A percentile compares a stretch with the other conserved stretches of the same genome.
These are phyloP conservation scores for Rhodotorula babjevae DNA, from an alignment of 768 basidiomycete genomes.

Conservation along the genomic window DNA sequence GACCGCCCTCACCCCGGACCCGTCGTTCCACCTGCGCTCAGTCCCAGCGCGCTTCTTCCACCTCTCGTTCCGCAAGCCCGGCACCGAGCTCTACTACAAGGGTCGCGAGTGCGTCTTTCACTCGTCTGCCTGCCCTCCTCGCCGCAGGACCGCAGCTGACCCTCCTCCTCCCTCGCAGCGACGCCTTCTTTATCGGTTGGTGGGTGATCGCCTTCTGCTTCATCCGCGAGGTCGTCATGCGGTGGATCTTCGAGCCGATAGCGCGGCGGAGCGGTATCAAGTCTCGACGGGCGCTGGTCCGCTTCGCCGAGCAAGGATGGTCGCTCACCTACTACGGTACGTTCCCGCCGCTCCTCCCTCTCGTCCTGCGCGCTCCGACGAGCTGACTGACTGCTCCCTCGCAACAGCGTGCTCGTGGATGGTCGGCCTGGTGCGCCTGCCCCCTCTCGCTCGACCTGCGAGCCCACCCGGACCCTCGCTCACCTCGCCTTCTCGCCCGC, in stretches of 20 bases:
- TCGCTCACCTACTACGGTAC: slow-evolving; percentile 65
- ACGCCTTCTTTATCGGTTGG: slow-evolving; percentile 73
- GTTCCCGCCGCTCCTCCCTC: slow-evolving; percentile 42
- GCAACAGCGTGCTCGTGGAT: slow-evolving; percentile 56
- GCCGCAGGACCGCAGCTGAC: neutral
- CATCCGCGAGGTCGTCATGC: slow-evolving; percentile 69
- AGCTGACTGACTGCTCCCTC: neutral
- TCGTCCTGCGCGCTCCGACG: neutral
- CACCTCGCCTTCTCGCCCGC: slow-evolving; percentile 1
- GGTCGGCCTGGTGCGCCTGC: slow-evolving; percentile 68
- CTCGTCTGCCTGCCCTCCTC: neutral
- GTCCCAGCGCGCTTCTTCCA: slow-evolving; percentile 25
- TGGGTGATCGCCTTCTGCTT: slow-evolving; percentile 83
- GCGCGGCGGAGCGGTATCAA: slow-evolving; percentile 66
- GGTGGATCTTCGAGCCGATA: slow-evolving; percentile 72
- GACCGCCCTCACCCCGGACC: slow-evolving; percentile 66
- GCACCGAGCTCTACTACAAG: slow-evolving; percentile 32
- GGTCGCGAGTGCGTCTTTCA: slow-evolving; percentile 32
- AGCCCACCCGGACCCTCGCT: slow-evolving; percentile 1
- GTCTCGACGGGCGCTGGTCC: slow-evolving; percentile 54
- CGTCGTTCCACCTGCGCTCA: slow-evolving; percentile 42
- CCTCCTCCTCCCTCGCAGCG: slow-evolving; percentile 45
- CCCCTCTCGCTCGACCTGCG: slow-evolving; percentile 37
- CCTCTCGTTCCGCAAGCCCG: slow-evolving; percentile 33
- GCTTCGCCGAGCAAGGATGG: slow-evolving; percentile 97